Conservation (phyloP, 345 rosid genomes). For the Hibiscus trionum region DNA sequence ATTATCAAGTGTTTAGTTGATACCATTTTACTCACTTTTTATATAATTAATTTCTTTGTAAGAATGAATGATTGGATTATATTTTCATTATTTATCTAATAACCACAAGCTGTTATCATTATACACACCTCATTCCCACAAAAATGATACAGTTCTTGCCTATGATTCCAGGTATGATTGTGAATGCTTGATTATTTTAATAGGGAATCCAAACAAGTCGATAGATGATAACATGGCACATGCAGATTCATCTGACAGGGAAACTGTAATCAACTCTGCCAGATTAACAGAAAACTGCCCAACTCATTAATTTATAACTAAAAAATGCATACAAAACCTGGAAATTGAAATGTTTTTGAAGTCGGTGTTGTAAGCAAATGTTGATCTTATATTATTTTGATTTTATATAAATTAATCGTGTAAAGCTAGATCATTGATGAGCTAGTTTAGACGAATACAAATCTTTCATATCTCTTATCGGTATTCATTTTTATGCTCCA, state of each 20-base stretch:
- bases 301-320: conserved; percentile 4
- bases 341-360: not conserved
- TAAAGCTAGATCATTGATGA: conserved; percentile 2
- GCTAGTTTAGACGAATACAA: not conserved
- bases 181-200: too few relatives aligned
- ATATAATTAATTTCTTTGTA: too few relatives aligned
- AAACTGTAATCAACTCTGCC: conserved; percentile 16
- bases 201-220: conserved; percentile 1
- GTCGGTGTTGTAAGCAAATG: not conserved
- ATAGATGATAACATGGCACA: conserved; percentile 14
- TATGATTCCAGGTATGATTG: not conserved
- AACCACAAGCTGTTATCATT: conserved; percentile 2
- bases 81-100: not conserved
- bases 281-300: conserved; percentile 21
- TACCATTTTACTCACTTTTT: too few relatives aligned
- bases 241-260: conserved; percentile 6
- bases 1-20: too few relatives aligned
- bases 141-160: not conserved
- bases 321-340: not conserved
- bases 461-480: too few relatives aligned
- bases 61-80: too few relatives aligned
- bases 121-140: not conserved
- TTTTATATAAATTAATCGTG: too few relatives aligned
- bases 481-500: too few relatives aligned
- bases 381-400: too few relatives aligned